Evolutionary conservation across 2,329 filamentous ascomycete species (phyloP), one percentile per base, ranked within the genome.

Genomic region (Alternaria angustiovoidea): DNA sequence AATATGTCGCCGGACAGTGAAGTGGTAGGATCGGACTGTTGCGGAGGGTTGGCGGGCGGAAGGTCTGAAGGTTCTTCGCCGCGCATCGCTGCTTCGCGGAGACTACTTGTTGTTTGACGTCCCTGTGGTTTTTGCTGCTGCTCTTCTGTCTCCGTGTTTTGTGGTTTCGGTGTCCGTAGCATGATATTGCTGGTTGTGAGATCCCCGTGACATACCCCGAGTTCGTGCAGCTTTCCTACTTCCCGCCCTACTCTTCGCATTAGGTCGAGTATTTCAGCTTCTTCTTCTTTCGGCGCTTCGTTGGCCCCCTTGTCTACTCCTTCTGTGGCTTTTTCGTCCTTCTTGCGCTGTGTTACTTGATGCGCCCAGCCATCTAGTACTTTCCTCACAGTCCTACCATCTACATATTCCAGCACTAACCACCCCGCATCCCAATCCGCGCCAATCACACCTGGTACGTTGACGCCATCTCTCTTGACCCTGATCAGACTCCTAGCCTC

Each of bases 121-220:
- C 69, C 69, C 6, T n/a, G 43, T 14, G 44, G 44, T 9, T 16
- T 38, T 12, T 34, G 20, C n/a, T 24, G 32, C 20, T 49, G 46
- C 8, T 49, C 32, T 54, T 48, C 20, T 34, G 32, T 8, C 46
- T 51, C 20, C 3, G 54, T 38, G 16, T 11, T 20, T 22, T 47
- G 11, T 3, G 42, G 32, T 42, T 48, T 52, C 4, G 49, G 30
- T 20, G 43, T 55, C 9, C 66, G 65, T 67, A 98, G 76, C 90
- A 99, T 97, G 81, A 99, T 85, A 80, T 99, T 99, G 81, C 94
- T 97, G 65, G 94, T 99, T 62, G 95, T 99, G 81, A 99, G 80
- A 81, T 99, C 95, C 41, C 95, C 95, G 81, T 99, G 95, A 60
- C 97, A 89, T 57, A 98, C 87, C 16, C 94, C 94, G n/a, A 88